These are phyloP conservation scores for Ceratocystiopsis sp. DNA, from an alignment of 2,329 filamentous ascomycete genomes.

Conservation along the genomic window DNA sequence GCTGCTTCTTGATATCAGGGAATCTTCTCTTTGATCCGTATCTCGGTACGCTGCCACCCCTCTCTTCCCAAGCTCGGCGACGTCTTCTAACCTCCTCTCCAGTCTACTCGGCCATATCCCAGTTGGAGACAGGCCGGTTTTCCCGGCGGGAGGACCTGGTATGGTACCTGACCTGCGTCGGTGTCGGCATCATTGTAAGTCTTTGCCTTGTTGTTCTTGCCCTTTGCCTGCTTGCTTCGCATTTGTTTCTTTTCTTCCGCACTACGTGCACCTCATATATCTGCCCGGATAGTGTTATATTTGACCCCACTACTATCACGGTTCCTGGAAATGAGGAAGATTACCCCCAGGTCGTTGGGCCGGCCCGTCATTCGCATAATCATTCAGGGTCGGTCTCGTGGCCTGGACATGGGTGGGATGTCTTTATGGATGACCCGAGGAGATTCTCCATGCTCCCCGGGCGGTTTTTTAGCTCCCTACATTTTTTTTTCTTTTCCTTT, in stretches of 20 bases:
- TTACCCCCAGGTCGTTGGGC: conserved; percentile 45
- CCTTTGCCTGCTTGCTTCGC: conserved; percentile 1
- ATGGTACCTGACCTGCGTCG: conserved; percentile 62
- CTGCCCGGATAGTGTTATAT: conserved; percentile 57
- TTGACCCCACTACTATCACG: conserved; percentile 51
- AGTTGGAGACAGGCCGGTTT: conserved; percentile 64
- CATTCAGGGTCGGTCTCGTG: conserved; percentile 38
- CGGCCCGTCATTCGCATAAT: conserved; percentile 51
- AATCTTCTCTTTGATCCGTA: conserved; percentile 55
- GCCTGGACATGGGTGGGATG: conserved; percentile 61
- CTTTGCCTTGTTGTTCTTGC: conserved; percentile 6
- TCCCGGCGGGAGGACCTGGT: conserved; percentile 60
- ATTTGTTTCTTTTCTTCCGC: background rate
- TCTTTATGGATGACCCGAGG: conserved; percentile 52
- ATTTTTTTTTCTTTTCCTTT: conserved; percentile 17
- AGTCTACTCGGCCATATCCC: conserved; percentile 62
- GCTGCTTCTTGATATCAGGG: conserved; percentile 24
- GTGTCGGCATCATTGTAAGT: conserved; percentile 62
- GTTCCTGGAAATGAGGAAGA: conserved; percentile 78
- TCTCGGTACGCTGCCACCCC: conserved; percentile 33
- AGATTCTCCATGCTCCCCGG: conserved; percentile 32
- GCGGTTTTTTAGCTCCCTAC: conserved; percentile 48
- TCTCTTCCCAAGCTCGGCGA: conserved; percentile 2
- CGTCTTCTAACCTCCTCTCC: background rate
- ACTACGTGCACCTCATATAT: conserved; percentile 40